Evolutionary conservation across 129 eudicot genomes (phyloP).

Genomic region (Gnaphalium uliginosum): DNA sequence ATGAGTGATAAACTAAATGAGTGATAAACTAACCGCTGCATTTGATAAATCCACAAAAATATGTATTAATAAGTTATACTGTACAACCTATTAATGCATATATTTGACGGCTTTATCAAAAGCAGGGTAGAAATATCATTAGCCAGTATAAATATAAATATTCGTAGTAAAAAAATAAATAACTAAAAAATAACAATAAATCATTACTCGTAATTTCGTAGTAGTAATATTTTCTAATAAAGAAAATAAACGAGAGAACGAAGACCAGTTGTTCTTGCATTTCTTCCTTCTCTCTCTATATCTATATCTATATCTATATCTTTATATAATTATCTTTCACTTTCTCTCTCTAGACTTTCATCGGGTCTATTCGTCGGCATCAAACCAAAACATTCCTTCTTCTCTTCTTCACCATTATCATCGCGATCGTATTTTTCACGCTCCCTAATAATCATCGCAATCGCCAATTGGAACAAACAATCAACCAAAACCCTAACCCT

Average conservation of each 20-base stretch:
- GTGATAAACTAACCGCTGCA: too few relatives aligned
- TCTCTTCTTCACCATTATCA: neutral
- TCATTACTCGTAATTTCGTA: neutral
- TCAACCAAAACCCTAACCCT: conserved; percentile 24
- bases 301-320: conserved; percentile 17
- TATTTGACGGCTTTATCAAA: too few relatives aligned
- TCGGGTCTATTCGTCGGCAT: conserved; percentile 39
- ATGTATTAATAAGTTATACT: too few relatives aligned
- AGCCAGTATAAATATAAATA: too few relatives aligned
- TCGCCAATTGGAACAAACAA: conserved; percentile 20
- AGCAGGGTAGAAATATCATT: too few relatives aligned
- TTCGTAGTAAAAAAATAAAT: too few relatives aligned
- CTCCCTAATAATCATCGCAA: conserved; percentile 17
- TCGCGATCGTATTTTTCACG: neutral
- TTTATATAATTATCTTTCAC: conserved; percentile 21
- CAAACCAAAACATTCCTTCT: conserved; percentile 33
- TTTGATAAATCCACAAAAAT: too few relatives aligned
- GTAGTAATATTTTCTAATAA: neutral
- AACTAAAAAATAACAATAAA: too few relatives aligned
- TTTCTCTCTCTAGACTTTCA: conserved; percentile 42
- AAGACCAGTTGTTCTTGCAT: conserved; percentile 39
- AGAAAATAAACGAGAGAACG: conserved; percentile 28
- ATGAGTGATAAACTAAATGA: too few relatives aligned
- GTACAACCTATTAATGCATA: too few relatives aligned
- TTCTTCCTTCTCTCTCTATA: conserved; percentile 1